phyloP scores from a whole-genome alignment of 495 filamentous ascomycete genomes.

The Peziza echinospora region DNA sequence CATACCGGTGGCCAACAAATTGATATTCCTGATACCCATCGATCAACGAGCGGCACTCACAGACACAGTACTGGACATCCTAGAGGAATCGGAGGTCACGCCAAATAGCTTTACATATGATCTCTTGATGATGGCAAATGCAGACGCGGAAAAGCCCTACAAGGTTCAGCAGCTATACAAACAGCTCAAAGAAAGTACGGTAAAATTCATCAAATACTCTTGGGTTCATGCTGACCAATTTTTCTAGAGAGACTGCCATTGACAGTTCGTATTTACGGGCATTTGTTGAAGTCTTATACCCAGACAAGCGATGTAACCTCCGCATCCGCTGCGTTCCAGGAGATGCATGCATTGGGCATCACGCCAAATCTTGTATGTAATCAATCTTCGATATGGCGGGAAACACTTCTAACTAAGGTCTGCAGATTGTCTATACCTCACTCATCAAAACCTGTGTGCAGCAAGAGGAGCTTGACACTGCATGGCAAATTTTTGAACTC shows the following conservation, averaged over 20 bases:
- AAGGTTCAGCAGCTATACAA: conserved; percentile 12
- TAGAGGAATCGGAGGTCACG: conserved; percentile 3
- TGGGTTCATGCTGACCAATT: conserved; percentile 1
- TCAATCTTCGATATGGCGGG: not conserved
- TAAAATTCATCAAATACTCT: not conserved
- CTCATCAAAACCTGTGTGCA: conserved; percentile 17
- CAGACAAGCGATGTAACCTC: conserved; percentile 8
- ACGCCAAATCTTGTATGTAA: conserved; percentile 11
- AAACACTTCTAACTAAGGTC: conserved; percentile 2
- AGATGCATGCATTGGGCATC: conserved; percentile 14
- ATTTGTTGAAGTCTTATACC: conserved; percentile 16
- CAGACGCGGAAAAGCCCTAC: conserved; percentile 3
- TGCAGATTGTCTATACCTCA: conserved; percentile 12
- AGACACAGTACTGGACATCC: conserved; percentile 9
- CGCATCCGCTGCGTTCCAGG: conserved; percentile 12
- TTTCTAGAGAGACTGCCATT: conserved; percentile 10
- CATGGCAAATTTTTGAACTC: conserved; percentile 20
- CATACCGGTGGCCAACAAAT: conserved; percentile 10
- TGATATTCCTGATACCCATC: conserved; percentile 7
- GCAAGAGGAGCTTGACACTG: conserved; percentile 9
- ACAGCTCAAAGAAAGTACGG: conserved; percentile 12
- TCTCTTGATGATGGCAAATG: conserved; percentile 14
- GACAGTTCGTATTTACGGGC: conserved; percentile 14
- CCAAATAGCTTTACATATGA: conserved; percentile 15
- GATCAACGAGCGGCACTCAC: conserved; percentile 9